phyloP scores from a whole-genome alignment of 495 filamentous ascomycete species.

The Halenospora varia region DNA sequence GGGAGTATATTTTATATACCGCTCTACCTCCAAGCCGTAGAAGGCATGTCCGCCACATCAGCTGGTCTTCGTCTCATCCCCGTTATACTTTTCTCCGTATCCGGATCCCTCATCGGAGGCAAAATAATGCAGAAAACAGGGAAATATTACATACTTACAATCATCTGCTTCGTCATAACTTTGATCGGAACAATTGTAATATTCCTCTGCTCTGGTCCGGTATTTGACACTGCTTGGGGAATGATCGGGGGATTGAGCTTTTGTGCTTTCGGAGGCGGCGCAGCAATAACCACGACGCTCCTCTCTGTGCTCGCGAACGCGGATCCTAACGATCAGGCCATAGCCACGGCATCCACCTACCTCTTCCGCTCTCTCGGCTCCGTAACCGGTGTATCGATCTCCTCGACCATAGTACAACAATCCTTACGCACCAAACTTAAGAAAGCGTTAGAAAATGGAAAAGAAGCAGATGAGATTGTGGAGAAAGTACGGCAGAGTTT shows the following conservation, averaged over 20 bases:
- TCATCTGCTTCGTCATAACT: slow-evolving; percentile 48
- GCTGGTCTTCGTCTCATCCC: slow-evolving; percentile 68
- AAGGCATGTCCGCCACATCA: slow-evolving; percentile 58
- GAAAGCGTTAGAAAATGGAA: slow-evolving; percentile 43
- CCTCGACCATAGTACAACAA: slow-evolving; percentile 72
- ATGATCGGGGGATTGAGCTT: slow-evolving; percentile 52
- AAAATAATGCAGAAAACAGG: slow-evolving; percentile 72
- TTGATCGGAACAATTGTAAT: slow-evolving; percentile 50
- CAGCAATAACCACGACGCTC: slow-evolving; percentile 69
- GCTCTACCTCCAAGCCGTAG: slow-evolving; percentile 74
- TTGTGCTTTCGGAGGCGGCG: slow-evolving; percentile 27
- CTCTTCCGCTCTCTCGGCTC: slow-evolving; percentile 83
- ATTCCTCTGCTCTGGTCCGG: slow-evolving; percentile 55
- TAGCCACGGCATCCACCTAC: slow-evolving; percentile 81
- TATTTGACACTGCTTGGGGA: slow-evolving; percentile 34
- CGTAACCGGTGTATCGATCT: slow-evolving; percentile 66
- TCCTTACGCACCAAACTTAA: slow-evolving; percentile 56
- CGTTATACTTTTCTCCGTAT: slow-evolving; percentile 56
- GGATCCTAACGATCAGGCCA: slow-evolving; percentile 62
- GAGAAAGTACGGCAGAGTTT: slow-evolving; percentile 69
- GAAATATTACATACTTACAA: slow-evolving; percentile 72
- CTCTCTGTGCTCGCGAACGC: slow-evolving; percentile 63
- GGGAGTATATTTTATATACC: slow-evolving; percentile 70
- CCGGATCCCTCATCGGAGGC: slow-evolving; percentile 66
- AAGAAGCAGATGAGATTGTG: slow-evolving; percentile 66